Conservation (phyloP, 2,329 filamentous ascomycete genomes). For the Periglandula ipomoeae region DNA sequence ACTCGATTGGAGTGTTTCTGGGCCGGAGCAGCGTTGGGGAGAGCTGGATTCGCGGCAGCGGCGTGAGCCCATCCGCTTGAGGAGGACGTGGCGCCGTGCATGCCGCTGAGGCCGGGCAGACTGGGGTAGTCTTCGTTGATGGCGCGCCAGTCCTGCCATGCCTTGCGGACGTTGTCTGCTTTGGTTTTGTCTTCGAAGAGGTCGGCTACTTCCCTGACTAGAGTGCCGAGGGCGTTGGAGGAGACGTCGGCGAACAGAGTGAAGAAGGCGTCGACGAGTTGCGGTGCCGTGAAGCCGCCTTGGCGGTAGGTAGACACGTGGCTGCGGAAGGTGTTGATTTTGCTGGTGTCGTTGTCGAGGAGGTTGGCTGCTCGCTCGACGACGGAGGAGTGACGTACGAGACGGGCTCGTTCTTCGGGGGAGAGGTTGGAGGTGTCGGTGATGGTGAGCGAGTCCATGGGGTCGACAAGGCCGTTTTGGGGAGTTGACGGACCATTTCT, state of each 20-base stretch:
- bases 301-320: slow-evolving; percentile 72
- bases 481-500: not conserved
- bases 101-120: slow-evolving; percentile 64
- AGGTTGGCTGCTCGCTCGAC: slow-evolving; percentile 77
- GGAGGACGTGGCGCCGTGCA: slow-evolving; percentile 50
- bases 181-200: slow-evolving; percentile 80
- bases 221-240: slow-evolving; percentile 72
- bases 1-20: slow-evolving; percentile 45
- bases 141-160: slow-evolving; percentile 92
- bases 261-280: slow-evolving; percentile 82
- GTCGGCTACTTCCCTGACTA: slow-evolving; percentile 85
- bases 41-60: slow-evolving; percentile 45
- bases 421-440: slow-evolving; percentile 45
- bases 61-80: slow-evolving; percentile 52
- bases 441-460: slow-evolving; percentile 44
- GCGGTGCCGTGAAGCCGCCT: slow-evolving; percentile 58
- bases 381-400: slow-evolving; percentile 72
- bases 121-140: slow-evolving; percentile 95
- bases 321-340: slow-evolving; percentile 67
- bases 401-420: slow-evolving; percentile 72
- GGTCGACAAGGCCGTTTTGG: slow-evolving; percentile 15
- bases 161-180: slow-evolving; percentile 62
- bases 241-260: slow-evolving; percentile 71
- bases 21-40: slow-evolving; percentile 28
- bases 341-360: slow-evolving; percentile 65